A percentile compares a stretch with the other conserved stretches of the same genome.
Conservation (phyloP, 2,329 filamentous ascomycete species). For the Apiospora koreana region DNA sequence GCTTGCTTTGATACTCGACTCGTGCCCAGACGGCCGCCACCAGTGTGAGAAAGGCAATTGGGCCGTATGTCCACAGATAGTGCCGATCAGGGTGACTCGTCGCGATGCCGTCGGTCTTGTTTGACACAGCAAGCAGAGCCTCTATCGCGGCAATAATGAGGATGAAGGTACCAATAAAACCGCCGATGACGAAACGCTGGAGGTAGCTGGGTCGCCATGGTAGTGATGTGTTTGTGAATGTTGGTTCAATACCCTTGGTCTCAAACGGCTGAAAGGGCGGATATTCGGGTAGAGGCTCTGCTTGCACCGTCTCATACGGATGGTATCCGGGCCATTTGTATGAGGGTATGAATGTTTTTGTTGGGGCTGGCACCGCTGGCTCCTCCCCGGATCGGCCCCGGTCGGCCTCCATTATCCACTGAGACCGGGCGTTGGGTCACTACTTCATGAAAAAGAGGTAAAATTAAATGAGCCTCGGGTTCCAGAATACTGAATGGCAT, state of each 20-base stretch:
- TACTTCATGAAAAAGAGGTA: neutral
- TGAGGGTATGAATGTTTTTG: neutral
- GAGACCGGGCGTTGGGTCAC: neutral
- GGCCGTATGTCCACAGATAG: constrained; percentile 40
- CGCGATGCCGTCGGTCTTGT: constrained; percentile 11
- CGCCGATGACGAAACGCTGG: constrained; percentile 6
- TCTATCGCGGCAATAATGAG: constrained; percentile 7
- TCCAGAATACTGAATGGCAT: neutral
- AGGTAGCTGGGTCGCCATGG: constrained; percentile 18
- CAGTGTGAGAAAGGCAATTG: constrained; percentile 34
- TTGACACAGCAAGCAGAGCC: constrained; percentile 10
- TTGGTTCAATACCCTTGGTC: neutral
- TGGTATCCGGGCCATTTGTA: neutral
- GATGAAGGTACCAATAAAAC: constrained; percentile 7
- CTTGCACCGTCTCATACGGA: neutral
- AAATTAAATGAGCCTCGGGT: neutral
- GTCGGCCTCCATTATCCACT: neutral
- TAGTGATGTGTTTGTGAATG: neutral
- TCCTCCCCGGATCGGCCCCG: neutral
- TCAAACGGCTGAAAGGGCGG: neutral
- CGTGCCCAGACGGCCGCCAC: constrained; percentile 36
- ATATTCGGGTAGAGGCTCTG: neutral
- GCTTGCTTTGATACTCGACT: constrained; percentile 41
- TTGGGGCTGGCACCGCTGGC: neutral
- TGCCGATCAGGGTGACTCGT: constrained; percentile 18